Conservation (phyloP, 352 stramenopile genomes). For the Globisporangium heterothallicum region DNA sequence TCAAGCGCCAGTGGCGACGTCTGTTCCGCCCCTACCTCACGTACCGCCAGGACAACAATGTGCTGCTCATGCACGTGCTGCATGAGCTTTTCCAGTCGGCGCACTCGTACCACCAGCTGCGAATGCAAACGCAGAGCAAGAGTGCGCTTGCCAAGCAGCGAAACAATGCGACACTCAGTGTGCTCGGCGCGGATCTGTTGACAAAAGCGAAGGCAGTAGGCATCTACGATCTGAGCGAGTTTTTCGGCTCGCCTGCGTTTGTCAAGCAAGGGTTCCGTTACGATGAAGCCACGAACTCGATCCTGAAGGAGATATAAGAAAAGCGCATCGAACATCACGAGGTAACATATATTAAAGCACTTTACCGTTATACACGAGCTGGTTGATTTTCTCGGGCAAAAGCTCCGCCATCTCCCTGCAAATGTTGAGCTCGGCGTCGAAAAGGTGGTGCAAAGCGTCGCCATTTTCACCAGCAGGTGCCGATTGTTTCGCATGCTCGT, state of each 20-base stretch:
- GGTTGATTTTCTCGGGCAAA: conserved; percentile 76
- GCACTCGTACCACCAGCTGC: conserved; percentile 75
- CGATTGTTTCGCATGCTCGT: conserved; percentile 18
- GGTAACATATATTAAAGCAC: conserved; percentile 21
- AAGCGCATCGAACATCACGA: too few relatives aligned
- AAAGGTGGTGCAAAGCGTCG: conserved; percentile 24
- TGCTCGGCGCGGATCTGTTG: conserved; percentile 49
- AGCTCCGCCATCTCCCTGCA: conserved; percentile 58
- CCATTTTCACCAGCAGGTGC: conserved; percentile 11
- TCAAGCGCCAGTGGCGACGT: conserved; percentile 77
- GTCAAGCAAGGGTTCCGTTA: conserved; percentile 68
- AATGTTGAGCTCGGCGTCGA: conserved; percentile 50
- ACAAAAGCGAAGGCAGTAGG: conserved; percentile 67
- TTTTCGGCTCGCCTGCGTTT: conserved; percentile 60
- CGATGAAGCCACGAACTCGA: conserved; percentile 39
- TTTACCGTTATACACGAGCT: conserved; percentile 64
- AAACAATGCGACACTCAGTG: conserved; percentile 33
- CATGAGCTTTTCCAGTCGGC: conserved; percentile 78
- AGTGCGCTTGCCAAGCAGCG: conserved; percentile 21
- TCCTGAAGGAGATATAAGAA: conserved; percentile 70
- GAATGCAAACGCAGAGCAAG: conserved; percentile 39
- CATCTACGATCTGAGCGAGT: conserved; percentile 78
- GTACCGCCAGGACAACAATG: conserved; percentile 79
- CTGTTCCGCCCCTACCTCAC: conserved; percentile 79
- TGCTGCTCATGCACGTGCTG: conserved; percentile 76